phyloP scores from a whole-genome alignment of 139 green algal species.

The Tetraselmis striata region DNA sequence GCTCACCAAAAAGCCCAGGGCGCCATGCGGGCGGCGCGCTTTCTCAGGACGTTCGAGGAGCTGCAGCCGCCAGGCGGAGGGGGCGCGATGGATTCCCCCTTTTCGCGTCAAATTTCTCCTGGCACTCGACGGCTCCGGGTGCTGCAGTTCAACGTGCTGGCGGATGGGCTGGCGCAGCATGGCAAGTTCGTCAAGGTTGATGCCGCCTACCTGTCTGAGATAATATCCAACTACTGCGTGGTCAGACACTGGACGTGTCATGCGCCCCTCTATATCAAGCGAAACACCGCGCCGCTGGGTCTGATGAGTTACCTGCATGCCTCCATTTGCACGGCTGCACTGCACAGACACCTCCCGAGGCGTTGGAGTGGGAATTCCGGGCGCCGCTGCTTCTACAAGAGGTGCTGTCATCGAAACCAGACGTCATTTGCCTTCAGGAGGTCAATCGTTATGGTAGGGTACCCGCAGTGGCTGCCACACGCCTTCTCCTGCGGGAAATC shows the following conservation, averaged over 20 bases:
- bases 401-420: conserved; percentile 33
- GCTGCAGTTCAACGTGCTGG: conserved; percentile 58
- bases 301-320: too few relatives aligned
- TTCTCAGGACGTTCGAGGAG: not conserved
- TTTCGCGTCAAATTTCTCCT: too few relatives aligned
- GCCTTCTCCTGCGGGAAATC: not conserved
- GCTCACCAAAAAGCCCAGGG: not conserved
- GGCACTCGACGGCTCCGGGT: conserved; percentile 10
- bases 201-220: too few relatives aligned
- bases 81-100: too few relatives aligned
- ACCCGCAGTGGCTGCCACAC: not conserved
- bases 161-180: conserved; percentile 59
- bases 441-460: conserved; percentile 46
- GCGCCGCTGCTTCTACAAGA: conserved; percentile 40
- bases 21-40: not conserved
- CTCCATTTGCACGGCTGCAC: too few relatives aligned
- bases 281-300: too few relatives aligned
- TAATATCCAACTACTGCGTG: not conserved
- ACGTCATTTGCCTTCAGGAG: conserved; percentile 59
- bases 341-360: conserved; percentile 13
- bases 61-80: not conserved
- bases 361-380: conserved; percentile 39
- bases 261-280: too few relatives aligned
- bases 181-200: conserved; percentile 60
- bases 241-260: too few relatives aligned